These are phyloP conservation scores for Aspergillus candidus DNA, from an alignment of 2,329 filamentous ascomycete species.

Conservation along the genomic window DNA sequence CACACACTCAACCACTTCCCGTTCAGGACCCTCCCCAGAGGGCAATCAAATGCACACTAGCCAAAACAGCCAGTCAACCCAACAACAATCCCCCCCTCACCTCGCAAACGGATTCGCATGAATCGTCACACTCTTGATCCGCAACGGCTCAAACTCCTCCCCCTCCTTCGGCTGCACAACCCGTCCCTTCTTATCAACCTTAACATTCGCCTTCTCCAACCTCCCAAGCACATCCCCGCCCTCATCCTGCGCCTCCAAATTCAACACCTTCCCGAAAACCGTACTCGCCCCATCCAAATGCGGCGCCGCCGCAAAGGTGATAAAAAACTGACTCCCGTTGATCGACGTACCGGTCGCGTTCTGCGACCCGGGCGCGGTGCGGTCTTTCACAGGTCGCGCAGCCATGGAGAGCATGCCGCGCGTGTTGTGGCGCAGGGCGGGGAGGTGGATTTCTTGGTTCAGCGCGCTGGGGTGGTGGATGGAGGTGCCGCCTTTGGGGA, in stretches of 20 bases:
- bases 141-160: conserved; percentile 44
- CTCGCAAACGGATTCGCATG: conserved; percentile 61
- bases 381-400: conserved; percentile 44
- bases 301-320: conserved; percentile 55
- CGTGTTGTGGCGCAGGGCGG: conserved; percentile 51
- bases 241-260: conserved; percentile 39
- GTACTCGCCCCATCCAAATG: conserved; percentile 63
- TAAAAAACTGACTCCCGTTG: conserved; percentile 60
- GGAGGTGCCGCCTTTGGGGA: conserved; percentile 52
- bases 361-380: conserved; percentile 43
- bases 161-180: conserved; percentile 42
- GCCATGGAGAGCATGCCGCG: conserved; percentile 56
- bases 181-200: conserved; percentile 58
- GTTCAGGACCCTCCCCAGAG: too few species aligned
- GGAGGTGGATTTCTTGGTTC: conserved; percentile 57
- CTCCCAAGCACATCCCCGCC: conserved; percentile 41
- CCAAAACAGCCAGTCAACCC: background rate
- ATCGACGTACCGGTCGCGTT: conserved; percentile 32
- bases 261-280: conserved; percentile 57
- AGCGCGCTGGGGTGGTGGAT: conserved; percentile 49
- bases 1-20: too few species aligned
- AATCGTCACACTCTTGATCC: conserved; percentile 52
- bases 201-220: conserved; percentile 54
- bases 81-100: conserved; percentile 28
- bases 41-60: too few species aligned